phyloP scores from a whole-genome alignment of 768 basidiomycete genomes.

The Imleria badia region DNA sequence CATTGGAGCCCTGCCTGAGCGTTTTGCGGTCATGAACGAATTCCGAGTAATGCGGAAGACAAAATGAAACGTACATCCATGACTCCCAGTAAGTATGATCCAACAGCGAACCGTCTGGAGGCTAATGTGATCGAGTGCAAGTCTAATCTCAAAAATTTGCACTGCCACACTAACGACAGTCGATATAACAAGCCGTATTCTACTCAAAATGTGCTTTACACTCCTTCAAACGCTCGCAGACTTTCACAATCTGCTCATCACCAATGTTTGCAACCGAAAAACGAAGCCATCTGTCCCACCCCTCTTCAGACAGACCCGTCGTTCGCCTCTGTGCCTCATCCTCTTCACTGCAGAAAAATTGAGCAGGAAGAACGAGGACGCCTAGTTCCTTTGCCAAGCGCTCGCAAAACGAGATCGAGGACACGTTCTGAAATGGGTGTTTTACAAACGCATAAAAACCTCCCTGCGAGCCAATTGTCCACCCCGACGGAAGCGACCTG shows the following conservation, averaged over 20 bases:
- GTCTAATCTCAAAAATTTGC: too few relatives aligned
- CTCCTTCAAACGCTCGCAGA: conserved; percentile 51
- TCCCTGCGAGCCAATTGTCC: conserved; percentile 64
- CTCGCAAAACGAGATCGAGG: conserved; percentile 54
- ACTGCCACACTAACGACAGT: too few relatives aligned
- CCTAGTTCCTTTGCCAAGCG: conserved; percentile 62
- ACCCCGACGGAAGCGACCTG: conserved; percentile 45
- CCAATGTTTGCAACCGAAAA: conserved; percentile 83
- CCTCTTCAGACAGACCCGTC: conserved; percentile 30
- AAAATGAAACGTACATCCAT: conserved; percentile 19
- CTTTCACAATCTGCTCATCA: conserved; percentile 53
- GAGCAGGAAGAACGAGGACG: conserved; percentile 63
- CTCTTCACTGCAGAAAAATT: conserved; percentile 49
- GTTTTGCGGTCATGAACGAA: conserved; percentile 25
- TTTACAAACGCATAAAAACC: conserved; percentile 80
- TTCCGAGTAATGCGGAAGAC: not conserved
- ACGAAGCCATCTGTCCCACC: conserved; percentile 64
- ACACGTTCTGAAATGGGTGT: conserved; percentile 53
- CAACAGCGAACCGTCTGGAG: too few relatives aligned
- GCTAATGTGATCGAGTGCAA: too few relatives aligned
- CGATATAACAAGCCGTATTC: too few relatives aligned
- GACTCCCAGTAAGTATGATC: not conserved
- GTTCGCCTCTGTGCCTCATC: conserved; percentile 15
- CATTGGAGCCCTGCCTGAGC: conserved; percentile 69
- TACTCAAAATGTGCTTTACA: conserved; percentile 40